phyloP scores from a whole-genome alignment of 148 eudicot genomes.

The Nyssa sinensis region DNA sequence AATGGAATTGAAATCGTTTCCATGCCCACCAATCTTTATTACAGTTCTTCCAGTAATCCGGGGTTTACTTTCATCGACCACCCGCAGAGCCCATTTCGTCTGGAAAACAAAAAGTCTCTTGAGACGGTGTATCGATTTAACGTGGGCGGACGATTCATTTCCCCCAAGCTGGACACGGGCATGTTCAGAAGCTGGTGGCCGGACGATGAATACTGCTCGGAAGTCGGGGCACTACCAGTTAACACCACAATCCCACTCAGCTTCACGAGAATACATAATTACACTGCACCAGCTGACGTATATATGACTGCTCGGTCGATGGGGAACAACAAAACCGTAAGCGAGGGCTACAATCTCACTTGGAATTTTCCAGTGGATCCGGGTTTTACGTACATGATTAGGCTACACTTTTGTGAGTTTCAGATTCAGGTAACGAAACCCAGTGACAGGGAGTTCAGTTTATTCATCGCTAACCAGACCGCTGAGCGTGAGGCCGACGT shows the following conservation, averaged over 20 bases:
- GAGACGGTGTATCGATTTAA: slow-evolving; percentile 21
- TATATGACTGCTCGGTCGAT: slow-evolving; percentile 18
- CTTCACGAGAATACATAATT: slow-evolving; percentile 5
- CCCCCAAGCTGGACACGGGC: background rate
- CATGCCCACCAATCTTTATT: too few relatives aligned
- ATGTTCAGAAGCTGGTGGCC: slow-evolving; percentile 20
- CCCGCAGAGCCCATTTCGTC: slow-evolving; percentile 12
- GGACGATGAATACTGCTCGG: background rate
- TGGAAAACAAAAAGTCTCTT: slow-evolving; percentile 18
- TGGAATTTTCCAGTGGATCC: too few relatives aligned
- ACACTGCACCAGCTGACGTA: slow-evolving; percentile 20
- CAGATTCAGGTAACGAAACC: too few relatives aligned
- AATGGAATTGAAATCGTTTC: slow-evolving; percentile 29
- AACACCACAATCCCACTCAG: too few relatives aligned
- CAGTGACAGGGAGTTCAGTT: slow-evolving; percentile 10
- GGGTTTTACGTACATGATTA: too few relatives aligned
- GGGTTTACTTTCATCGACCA: slow-evolving; percentile 12
- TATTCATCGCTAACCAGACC: slow-evolving; percentile 20
- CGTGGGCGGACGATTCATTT: slow-evolving; percentile 20
- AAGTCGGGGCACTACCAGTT: too few relatives aligned
- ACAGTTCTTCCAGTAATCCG: background rate
- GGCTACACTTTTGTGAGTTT: too few relatives aligned
- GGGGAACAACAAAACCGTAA: too few relatives aligned
- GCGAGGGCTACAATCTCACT: too few relatives aligned
- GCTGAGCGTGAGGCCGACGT: slow-evolving; percentile 1